Evolutionary conservation across 352 stramenopile species (phyloP), one percentile per base, ranked within the genome.

Genomic region (Globisporangium nagaii): DNA sequence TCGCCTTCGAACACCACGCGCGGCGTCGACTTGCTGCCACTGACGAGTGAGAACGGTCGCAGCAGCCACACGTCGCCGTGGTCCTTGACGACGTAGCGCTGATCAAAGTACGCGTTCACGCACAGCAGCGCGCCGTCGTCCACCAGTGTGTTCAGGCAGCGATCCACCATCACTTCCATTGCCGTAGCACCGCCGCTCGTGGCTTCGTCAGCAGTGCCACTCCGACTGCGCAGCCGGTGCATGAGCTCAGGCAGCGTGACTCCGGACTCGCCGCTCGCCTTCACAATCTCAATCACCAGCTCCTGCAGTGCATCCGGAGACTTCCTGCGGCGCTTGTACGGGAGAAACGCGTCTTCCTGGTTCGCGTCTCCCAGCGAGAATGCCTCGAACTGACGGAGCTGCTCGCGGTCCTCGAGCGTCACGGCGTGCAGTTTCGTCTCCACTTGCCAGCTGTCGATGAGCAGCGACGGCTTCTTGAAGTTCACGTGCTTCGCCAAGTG

Each of bases 361-460:
- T 63, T 66, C 15, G 65, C 49, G 0, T 66, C 42, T 40, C 63
- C 64, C 2, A 63, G 37, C 2, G 77, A 86, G 49, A 90, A 90
- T 0, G 80, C 80, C 50, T 90, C 80, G 5, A 72, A 70, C 7
- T 58, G 32, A 2, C 36, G 65, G 9, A 76, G 13, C 10, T 59
- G n/a, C 1, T 73, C 49, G 24, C 62, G 43, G 17, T 83, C 65
- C 5, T 82, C 64, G 5, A 79, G 32, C 13, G 66, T 73, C 32
- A 85, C 66, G 19, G 68, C 71, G 31, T 71, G 61, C 63, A 88
- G 76, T 24, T 76, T 84, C 0, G 75, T 86, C 53, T 88, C 77
- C 11, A 92, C 82, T 43, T 73, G 74, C 82, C 82, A 92, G 34
- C 59, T 85, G 20, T 91, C 74, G 22, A 79, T 84, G 27, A 88